These are phyloP conservation scores for Poterioochromonas sp. DNA, from an alignment of 352 stramenopile genomes.

Conservation along the genomic window DNA sequence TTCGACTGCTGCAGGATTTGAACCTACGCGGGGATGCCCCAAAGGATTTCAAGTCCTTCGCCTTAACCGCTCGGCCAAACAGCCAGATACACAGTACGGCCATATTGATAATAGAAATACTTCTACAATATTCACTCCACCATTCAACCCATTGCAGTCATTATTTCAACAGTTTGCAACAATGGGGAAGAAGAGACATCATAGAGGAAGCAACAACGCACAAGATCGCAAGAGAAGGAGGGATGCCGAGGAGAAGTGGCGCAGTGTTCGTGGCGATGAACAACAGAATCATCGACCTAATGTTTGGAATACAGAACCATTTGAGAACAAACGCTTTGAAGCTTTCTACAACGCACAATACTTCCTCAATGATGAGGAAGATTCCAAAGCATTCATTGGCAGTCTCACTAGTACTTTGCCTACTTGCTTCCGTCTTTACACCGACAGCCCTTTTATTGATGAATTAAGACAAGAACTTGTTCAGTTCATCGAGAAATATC, in stretches of 20 bases:
- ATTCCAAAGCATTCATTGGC: neutral
- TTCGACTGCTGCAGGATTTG: no score
- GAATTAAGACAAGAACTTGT: neutral
- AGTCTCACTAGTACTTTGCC: neutral
- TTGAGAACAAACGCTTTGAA: neutral
- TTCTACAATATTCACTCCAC: no score
- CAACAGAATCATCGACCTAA: neutral
- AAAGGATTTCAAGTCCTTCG: no score
- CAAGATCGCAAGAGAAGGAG: neutral
- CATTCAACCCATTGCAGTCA: no score
- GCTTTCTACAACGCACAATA: slow-evolving; percentile 12
- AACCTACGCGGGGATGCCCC: no score
- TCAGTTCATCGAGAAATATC: neutral
- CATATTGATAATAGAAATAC: no score
- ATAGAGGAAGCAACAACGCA: neutral
- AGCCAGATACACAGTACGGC: no score
- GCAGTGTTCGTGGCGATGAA: neutral
- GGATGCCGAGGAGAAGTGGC: neutral
- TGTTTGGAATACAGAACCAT: neutral
- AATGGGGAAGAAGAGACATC: slow-evolving; percentile 21
- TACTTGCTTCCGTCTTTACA: slow-evolving; percentile 7
- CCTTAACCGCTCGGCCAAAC: no score
- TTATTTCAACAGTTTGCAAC: no score
- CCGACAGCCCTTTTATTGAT: slow-evolving; percentile 1
- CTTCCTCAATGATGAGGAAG: neutral